Conservation (phyloP, 169 alveolate species). For the Babesia microti region DNA sequence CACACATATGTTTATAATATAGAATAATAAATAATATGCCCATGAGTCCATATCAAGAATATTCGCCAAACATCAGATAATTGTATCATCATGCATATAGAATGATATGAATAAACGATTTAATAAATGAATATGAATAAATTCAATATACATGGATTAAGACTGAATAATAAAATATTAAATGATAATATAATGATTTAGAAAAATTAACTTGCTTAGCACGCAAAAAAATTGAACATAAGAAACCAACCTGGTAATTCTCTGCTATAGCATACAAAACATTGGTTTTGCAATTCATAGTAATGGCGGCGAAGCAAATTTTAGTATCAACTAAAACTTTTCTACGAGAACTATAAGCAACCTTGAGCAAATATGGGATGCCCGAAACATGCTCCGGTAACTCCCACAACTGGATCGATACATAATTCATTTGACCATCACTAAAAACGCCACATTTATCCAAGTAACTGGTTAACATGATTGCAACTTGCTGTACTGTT, state of each 20-base stretch:
- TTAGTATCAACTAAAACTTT: slow-evolving; percentile 37
- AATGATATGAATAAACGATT: no score
- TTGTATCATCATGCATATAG: no score
- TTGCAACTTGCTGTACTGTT: slow-evolving; percentile 29
- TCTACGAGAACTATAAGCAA: slow-evolving; percentile 34
- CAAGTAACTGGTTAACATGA: slow-evolving; percentile 18
- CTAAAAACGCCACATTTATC: slow-evolving; percentile 25
- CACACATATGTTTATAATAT: no score
- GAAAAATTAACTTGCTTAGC: neutral
- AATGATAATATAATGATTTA: neutral
- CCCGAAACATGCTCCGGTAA: slow-evolving; percentile 11
- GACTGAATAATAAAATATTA: neutral
- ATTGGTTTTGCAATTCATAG: neutral
- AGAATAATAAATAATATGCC: no score
- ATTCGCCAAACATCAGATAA: no score
- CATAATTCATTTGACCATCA: slow-evolving; percentile 22
- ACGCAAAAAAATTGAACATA: neutral
- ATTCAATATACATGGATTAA: slow-evolving; percentile 12
- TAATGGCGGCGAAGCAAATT: slow-evolving; percentile 25
- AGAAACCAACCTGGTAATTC: neutral
- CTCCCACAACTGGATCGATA: slow-evolving; percentile 34
- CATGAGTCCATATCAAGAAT: no score
- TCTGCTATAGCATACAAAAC: neutral
- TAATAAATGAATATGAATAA: slow-evolving; percentile 43
- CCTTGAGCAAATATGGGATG: slow-evolving; percentile 14